These are phyloP conservation scores for Penicillium sp. DNA, from an alignment of 2,329 filamentous ascomycete genomes.

Conservation along the genomic window DNA sequence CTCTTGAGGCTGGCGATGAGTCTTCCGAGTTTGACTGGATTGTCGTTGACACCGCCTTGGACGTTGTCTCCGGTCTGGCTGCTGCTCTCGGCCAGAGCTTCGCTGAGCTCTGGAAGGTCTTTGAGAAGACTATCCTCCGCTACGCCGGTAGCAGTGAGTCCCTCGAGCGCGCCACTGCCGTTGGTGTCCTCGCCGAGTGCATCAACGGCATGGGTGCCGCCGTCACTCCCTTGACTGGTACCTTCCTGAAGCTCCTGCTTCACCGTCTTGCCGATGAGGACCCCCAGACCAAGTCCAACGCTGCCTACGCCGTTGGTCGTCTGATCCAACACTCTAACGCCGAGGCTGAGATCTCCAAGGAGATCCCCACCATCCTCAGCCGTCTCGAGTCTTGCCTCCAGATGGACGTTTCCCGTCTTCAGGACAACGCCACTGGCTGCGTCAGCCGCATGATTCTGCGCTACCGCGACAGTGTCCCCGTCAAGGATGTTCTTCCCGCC, in stretches of 20 bases:
- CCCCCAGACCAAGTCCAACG: slow-evolving; percentile 89
- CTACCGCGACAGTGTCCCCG: slow-evolving; percentile 79
- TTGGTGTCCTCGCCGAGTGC: slow-evolving; percentile 90
- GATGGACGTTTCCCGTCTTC: slow-evolving; percentile 74
- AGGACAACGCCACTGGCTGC: slow-evolving; percentile 92
- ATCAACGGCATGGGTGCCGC: slow-evolving; percentile 78
- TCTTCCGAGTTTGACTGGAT: slow-evolving; percentile 98
- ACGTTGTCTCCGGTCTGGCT: slow-evolving; percentile 83
- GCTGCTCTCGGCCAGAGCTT: slow-evolving; percentile 80
- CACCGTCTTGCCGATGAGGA: slow-evolving; percentile 90
- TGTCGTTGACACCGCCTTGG: slow-evolving; percentile 89
- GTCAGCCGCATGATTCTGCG: slow-evolving; percentile 89
- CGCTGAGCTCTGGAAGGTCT: slow-evolving; percentile 89
- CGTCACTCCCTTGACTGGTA: slow-evolving; percentile 78
- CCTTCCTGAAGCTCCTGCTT: slow-evolving; percentile 76
- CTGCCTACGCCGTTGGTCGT: slow-evolving; percentile 86
- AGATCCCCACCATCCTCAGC: slow-evolving; percentile 74
- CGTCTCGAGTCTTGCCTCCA: slow-evolving; percentile 86
- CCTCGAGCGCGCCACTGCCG: slow-evolving; percentile 83
- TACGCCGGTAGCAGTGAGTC: slow-evolving; percentile 83
- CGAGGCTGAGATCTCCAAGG: slow-evolving; percentile 69
- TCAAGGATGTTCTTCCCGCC: slow-evolving; percentile 78
- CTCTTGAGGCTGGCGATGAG: slow-evolving; percentile 71
- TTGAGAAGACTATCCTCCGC: slow-evolving; percentile 87
- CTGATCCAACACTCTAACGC: slow-evolving; percentile 80